Conservation (phyloP, 2,329 filamentous ascomycete genomes). For the Diplodia mutila region DNA sequence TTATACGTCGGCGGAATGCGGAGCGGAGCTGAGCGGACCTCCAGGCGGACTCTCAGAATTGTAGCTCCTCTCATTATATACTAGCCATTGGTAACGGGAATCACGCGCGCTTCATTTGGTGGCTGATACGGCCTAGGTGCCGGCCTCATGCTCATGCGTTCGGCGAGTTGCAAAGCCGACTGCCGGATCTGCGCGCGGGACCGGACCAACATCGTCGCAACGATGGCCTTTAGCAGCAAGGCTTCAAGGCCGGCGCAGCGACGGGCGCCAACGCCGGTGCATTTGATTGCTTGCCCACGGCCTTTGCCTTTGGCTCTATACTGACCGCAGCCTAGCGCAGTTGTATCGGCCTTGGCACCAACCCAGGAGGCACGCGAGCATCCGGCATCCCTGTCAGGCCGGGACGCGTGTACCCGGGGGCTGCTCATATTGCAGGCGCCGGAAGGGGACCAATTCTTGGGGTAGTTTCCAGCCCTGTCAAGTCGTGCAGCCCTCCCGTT, state of each 20-base stretch:
- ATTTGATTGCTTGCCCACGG: background rate
- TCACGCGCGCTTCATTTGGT: background rate
- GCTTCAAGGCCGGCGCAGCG: background rate
- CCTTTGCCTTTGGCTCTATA: background rate
- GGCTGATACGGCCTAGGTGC: too few relatives aligned
- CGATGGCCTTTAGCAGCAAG: background rate
- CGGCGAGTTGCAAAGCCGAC: background rate
- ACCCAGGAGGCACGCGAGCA: constrained; percentile 17
- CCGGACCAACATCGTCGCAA: background rate
- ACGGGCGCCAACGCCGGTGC: background rate
- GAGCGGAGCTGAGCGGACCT: background rate
- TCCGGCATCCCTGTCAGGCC: constrained; percentile 9
- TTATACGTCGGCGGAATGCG: background rate
- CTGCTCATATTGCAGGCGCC: background rate
- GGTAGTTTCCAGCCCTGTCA: constrained; percentile 5
- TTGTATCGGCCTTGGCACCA: background rate
- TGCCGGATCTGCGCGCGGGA: constrained; percentile 1
- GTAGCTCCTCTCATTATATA: background rate
- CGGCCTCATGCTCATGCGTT: background rate
- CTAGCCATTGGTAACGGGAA: background rate
- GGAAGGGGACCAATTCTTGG: constrained; percentile 4
- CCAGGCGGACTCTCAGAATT: background rate
- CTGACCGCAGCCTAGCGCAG: background rate
- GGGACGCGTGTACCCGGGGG: constrained; percentile 3
- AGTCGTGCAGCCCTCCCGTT: background rate